These are phyloP conservation scores for Bretschneidera sinensis DNA, from an alignment of 345 rosid genomes.

Conservation along the genomic window DNA sequence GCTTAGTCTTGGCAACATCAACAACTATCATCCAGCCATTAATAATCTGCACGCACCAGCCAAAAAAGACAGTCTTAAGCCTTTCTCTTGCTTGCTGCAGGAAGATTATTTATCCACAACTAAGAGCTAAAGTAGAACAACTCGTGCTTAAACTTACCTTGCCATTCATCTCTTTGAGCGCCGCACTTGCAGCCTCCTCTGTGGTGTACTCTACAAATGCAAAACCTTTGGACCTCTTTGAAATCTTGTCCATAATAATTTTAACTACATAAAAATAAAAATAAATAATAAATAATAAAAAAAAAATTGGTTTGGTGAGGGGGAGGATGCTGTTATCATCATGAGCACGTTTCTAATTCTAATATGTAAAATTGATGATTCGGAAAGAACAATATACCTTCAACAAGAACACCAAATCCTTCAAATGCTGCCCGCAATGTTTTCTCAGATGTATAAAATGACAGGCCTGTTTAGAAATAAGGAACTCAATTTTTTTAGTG, in stretches of 20 bases:
- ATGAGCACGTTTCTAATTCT: too few relatives aligned
- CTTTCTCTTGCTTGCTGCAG: neutral
- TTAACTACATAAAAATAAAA: constrained; percentile 57
- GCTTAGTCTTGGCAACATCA: constrained; percentile 73
- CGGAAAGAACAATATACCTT: constrained; percentile 43
- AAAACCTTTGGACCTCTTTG: constrained; percentile 92
- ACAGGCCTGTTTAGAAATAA: constrained; percentile 47
- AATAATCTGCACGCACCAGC: constrained; percentile 63
- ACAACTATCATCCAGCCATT: constrained; percentile 99
- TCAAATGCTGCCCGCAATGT: constrained; percentile 86
- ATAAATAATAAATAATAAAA: too few relatives aligned
- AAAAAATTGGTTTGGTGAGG: neutral
- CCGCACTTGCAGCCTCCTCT: constrained; percentile 81
- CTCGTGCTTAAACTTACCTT: constrained; percentile 42
- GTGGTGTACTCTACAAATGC: constrained; percentile 89
- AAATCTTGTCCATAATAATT: constrained; percentile 95
- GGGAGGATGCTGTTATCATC: neutral
- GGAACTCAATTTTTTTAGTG: neutral
- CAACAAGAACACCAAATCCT: constrained; percentile 82
- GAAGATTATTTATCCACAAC: neutral
- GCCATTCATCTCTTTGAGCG: constrained; percentile 94
- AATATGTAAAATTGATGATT: neutral
- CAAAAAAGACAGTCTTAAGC: constrained; percentile 15
- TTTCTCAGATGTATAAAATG: constrained; percentile 96
- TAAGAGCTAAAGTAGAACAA: neutral